Conservation (phyloP, 2,329 filamentous ascomycete genomes). For the Neopestalotiopsis clavispora region DNA sequence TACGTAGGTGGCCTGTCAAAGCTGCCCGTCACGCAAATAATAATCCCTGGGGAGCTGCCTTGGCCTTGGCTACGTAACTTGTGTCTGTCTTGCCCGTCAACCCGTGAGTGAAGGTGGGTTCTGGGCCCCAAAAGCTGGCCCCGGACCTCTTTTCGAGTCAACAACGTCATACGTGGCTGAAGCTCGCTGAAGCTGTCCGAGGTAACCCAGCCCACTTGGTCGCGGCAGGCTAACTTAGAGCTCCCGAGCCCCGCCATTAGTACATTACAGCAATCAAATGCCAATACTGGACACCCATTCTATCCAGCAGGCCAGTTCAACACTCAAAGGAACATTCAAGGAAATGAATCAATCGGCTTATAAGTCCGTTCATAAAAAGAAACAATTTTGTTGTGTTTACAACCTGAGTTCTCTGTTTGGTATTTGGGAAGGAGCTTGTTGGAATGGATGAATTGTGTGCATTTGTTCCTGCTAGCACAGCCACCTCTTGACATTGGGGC, state of each 20-base stretch:
- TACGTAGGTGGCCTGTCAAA: constrained; percentile 7
- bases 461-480: too few relatives aligned
- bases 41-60: constrained; percentile 10
- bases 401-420: too few relatives aligned
- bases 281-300: too few relatives aligned
- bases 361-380: too few relatives aligned
- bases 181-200: constrained; percentile 7
- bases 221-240: neutral
- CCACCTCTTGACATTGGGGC: too few relatives aligned
- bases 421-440: too few relatives aligned
- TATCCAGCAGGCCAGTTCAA: too few relatives aligned
- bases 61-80: constrained; percentile 12
- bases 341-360: too few relatives aligned
- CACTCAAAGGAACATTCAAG: too few relatives aligned
- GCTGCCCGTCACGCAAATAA: neutral
- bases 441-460: too few relatives aligned
- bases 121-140: neutral
- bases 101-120: constrained; percentile 2
- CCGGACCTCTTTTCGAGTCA: constrained; percentile 13
- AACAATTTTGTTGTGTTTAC: too few relatives aligned
- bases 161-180: constrained; percentile 25
- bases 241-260: neutral
- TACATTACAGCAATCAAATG: too few relatives aligned
- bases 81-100: neutral
- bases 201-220: neutral